Conservation (phyloP, 371 early-diverging fungal species). For the Neoconidiobolus thromboides region DNA sequence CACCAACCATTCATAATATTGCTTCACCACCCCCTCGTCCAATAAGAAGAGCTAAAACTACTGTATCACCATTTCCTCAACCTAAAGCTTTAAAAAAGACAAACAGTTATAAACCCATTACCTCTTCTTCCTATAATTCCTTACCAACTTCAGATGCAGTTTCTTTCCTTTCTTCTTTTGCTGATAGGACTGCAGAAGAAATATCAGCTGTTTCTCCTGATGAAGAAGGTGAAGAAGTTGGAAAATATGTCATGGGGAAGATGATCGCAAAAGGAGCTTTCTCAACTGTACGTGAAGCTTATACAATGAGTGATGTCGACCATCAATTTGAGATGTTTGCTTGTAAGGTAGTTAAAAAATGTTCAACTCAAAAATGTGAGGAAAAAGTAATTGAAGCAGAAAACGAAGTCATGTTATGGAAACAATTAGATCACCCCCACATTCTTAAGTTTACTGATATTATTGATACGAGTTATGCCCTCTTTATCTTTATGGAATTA, state of each 20-base stretch:
- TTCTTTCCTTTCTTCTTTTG: constrained; percentile 32
- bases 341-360: constrained; percentile 17
- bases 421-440: constrained; percentile 38
- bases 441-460: constrained; percentile 37
- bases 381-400: constrained; percentile 12
- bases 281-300: constrained; percentile 38
- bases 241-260: constrained; percentile 31
- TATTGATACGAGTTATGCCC: constrained; percentile 37
- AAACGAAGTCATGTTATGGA: constrained; percentile 49
- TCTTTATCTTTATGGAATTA: constrained; percentile 46
- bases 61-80: too few relatives aligned
- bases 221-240: constrained; percentile 40
- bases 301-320: constrained; percentile 17
- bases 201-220: constrained; percentile 11
- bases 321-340: constrained; percentile 41
- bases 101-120: constrained; percentile 5
- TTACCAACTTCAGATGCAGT: constrained; percentile 34
- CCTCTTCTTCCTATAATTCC: constrained; percentile 21
- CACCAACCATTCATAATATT: too few relatives aligned
- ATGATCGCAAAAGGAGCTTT: constrained; percentile 47
- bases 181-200: constrained; percentile 12
- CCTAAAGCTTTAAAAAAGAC: too few relatives aligned
- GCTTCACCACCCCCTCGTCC: too few relatives aligned
- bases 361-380: background rate
- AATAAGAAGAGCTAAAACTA: too few relatives aligned